Evolutionary conservation across 2,329 filamentous ascomycete genomes (phyloP).

Genomic region (Cordyceps tenuipes): DNA sequence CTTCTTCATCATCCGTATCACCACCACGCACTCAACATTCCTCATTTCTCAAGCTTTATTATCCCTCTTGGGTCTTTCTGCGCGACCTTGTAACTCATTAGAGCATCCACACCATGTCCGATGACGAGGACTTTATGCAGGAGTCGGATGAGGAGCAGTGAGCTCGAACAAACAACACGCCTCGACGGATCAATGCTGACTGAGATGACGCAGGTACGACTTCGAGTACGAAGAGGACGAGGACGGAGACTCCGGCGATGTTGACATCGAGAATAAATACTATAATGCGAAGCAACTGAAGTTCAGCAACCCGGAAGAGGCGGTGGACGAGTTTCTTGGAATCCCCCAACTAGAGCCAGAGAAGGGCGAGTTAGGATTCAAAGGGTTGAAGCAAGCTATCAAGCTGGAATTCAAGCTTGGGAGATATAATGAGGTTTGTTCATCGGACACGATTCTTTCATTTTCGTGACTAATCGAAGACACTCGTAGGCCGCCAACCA

Average conservation of each 20-base stretch:
- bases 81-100: background rate
- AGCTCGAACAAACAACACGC: constrained; percentile 9
- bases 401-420: constrained; percentile 92
- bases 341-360: constrained; percentile 77
- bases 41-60: background rate
- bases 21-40: background rate
- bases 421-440: constrained; percentile 67
- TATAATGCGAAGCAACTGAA: constrained; percentile 99
- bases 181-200: background rate
- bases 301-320: constrained; percentile 73
- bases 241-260: constrained; percentile 77
- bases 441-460: too few species aligned
- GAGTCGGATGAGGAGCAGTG: constrained; percentile 40
- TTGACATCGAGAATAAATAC: constrained; percentile 98
- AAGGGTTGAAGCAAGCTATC: constrained; percentile 94
- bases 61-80: too few species aligned
- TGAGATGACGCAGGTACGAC: constrained; percentile 56
- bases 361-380: constrained; percentile 98
- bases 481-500: constrained; percentile 69
- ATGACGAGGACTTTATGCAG: constrained; percentile 43
- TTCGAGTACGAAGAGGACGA: constrained; percentile 96
- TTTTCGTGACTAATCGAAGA: constrained; percentile 10
- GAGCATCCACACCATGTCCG: constrained; percentile 34
- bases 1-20: background rate
- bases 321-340: constrained; percentile 85